A percentile compares a stretch with the other conserved stretches of the same genome.
Evolutionary conservation across 768 basidiomycete species (phyloP).

Genomic region (Serendipita vermifera): DNA sequence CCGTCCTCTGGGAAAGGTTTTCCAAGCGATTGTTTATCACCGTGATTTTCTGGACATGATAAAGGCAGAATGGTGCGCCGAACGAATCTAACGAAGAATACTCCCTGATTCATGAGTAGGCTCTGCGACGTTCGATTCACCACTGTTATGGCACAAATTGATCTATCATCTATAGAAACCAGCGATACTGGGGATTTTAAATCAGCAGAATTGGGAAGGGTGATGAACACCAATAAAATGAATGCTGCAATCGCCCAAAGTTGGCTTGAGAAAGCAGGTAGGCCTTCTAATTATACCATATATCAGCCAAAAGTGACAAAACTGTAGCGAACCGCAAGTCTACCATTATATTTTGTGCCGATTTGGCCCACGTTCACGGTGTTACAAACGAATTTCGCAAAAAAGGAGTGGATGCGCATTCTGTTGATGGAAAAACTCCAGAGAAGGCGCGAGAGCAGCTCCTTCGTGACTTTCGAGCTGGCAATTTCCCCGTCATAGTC

Average conservation of each 20-base stretch:
- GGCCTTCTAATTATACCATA: conserved; percentile 17
- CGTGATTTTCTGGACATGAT: conserved; percentile 87
- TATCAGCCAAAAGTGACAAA: neutral
- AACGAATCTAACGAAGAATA: neutral
- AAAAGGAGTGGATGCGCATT: conserved; percentile 74
- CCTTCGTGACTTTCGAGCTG: conserved; percentile 52
- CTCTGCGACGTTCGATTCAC: conserved; percentile 80
- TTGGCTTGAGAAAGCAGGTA: conserved; percentile 80
- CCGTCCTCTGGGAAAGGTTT: conserved; percentile 75
- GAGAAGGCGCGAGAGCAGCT: conserved; percentile 47
- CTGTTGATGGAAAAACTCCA: conserved; percentile 59
- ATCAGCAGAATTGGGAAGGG: conserved; percentile 58
- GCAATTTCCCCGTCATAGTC: conserved; percentile 70
- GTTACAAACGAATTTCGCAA: conserved; percentile 60
- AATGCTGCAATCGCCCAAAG: conserved; percentile 67
- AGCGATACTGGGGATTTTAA: conserved; percentile 74
- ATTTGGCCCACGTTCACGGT: conserved; percentile 62
- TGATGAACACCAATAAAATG: conserved; percentile 66
- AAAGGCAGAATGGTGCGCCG: conserved; percentile 64
- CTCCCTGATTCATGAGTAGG: conserved; percentile 30
- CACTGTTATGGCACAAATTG: conserved; percentile 58
- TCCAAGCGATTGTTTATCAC: conserved; percentile 86
- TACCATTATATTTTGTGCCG: conserved; percentile 85
- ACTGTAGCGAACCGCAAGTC: conserved; percentile 52
- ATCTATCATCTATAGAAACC: conserved; percentile 53